Evolutionary conservation across 108 stramenopile genomes (phyloP), one percentile per base, ranked within the genome.

Genomic region (Pseudonitzschia delicatissima): DNA sequence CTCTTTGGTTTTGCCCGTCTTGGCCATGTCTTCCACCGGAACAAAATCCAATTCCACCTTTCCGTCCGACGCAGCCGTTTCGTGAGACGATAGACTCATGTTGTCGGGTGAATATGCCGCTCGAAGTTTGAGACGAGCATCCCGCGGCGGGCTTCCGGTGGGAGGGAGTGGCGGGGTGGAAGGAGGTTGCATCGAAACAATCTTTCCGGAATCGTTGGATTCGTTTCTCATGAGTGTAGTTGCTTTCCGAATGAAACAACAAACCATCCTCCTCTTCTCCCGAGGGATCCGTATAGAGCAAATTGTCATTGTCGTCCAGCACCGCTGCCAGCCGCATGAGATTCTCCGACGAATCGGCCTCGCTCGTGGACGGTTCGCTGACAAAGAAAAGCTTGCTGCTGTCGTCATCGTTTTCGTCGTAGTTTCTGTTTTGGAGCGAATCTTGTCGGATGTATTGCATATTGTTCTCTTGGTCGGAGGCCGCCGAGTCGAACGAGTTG

Each of bases 1-100:
- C 15, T 42, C 7, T 49, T 9, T 49, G 48, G 48, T 20, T 9
- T 49, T 15, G 48, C 48, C n/a, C n/a, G 48, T 20, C 37, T 27
- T 25, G 29, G 15, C 15, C n/a, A n/a, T n/a, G 26, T 5, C 42
- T 35, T 29, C 45, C 29, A 27, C 13, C 8, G 40, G 58, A n/a
- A 23, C 29, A 28, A 70, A 70, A 66, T 74, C 57, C 17, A 74
- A 27, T 13, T 70, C 58, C 39, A 77, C 57, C 17, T 55, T 55
- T 3, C 70, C 25, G 59, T n/a, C 32, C 23, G 64, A 18, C 15
- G 57, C 64, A 42, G 63, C 66, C 36, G 74, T 76, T 31, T 83
- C 82, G 67, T 71, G 75, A 3, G 77, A 76, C 33, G 73, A 78
- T 13, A 78, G 37, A 73, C 73, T 77, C 8, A 77, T 73, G 62